Conservation (phyloP, 257 asterid genomes). For the Misopates orontium region DNA sequence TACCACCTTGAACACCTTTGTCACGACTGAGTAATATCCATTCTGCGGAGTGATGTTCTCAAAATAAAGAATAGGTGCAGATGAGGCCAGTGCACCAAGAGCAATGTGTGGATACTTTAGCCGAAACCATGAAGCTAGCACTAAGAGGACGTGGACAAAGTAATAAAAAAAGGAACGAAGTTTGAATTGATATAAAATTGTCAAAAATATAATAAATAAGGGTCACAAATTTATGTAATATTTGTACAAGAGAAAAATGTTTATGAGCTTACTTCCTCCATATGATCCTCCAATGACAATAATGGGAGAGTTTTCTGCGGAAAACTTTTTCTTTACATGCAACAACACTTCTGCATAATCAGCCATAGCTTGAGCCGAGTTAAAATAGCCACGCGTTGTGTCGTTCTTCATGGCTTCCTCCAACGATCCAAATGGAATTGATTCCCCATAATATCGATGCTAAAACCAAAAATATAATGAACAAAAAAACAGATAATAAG, state of each 20-base stretch:
- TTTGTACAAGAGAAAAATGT: no score
- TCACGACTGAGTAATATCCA: conserved; percentile 51
- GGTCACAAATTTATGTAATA: no score
- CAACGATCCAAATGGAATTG: conserved; percentile 57
- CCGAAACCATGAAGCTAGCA: conserved; percentile 83
- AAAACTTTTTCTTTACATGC: conserved; percentile 44
- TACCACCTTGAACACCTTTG: conserved; percentile 57
- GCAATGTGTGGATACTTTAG: conserved; percentile 85
- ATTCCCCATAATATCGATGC: conserved; percentile 79
- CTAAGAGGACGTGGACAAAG: conserved; percentile 25
- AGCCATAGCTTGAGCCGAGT: conserved; percentile 81
- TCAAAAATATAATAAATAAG: no score
- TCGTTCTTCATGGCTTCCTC: conserved; percentile 44
- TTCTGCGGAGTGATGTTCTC: conserved; percentile 63
- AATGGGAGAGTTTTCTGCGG: conserved; percentile 60
- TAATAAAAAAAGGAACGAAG: no score
- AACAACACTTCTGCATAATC: conserved; percentile 69
- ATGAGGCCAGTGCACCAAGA: conserved; percentile 74
- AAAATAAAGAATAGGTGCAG: conserved; percentile 82
- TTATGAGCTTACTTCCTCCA: conserved; percentile 64
- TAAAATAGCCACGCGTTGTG: conserved; percentile 61
- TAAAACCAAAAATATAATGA: conserved; percentile 9
- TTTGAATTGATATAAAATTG: no score
- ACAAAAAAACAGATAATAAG: no score
- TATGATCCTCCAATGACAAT: conserved; percentile 79